Conservation (phyloP, 176 grass and related monocot species). For the Avena sativa region DNA sequence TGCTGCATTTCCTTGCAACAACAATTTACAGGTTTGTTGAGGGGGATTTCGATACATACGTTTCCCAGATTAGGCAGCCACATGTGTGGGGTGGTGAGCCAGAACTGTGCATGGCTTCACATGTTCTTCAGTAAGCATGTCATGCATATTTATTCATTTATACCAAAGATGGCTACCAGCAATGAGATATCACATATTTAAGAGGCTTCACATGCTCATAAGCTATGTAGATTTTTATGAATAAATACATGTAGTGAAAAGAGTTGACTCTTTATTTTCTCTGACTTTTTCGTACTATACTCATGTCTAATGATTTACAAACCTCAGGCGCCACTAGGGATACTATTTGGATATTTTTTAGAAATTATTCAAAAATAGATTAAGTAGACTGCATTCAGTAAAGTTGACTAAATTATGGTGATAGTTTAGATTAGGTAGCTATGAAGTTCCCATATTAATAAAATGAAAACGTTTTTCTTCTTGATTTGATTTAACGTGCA, state of each 20-base stretch:
- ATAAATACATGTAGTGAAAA: not conserved
- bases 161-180: not conserved
- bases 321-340: not conserved
- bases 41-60: conserved; percentile 82
- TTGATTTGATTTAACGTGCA: not conserved
- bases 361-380: not conserved
- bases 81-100: conserved; percentile 36
- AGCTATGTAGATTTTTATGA: not conserved
- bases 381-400: not conserved
- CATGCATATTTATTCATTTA: not conserved
- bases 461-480: not conserved
- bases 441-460: not conserved
- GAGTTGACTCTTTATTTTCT: not conserved
- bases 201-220: not conserved
- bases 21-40: conserved; percentile 67
- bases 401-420: not conserved
- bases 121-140: conserved; percentile 24
- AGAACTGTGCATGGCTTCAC: conserved; percentile 28
- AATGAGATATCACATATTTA: not conserved
- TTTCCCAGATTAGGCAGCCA: conserved; percentile 75
- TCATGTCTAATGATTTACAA: not conserved
- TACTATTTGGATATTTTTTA: not conserved
- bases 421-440: conserved; percentile 2
- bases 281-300: not conserved
- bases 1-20: not conserved